These are phyloP conservation scores for Amanita polypyramis DNA, from an alignment of 768 basidiomycete species.

Conservation along the genomic window DNA sequence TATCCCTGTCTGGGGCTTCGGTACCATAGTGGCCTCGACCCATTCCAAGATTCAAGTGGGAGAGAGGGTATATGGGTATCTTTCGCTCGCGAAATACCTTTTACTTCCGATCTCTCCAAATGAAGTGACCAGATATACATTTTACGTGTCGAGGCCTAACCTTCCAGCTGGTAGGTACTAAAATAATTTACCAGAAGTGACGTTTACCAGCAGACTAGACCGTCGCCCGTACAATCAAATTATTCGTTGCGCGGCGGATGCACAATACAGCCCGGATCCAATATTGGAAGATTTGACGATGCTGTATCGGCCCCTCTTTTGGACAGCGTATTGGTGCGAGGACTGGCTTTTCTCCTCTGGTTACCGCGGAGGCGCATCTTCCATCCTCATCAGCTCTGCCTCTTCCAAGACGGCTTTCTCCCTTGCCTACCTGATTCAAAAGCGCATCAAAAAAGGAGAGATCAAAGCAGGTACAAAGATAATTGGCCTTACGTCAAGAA, in stretches of 20 bases:
- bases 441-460: constrained; percentile 27
- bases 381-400: constrained; percentile 55
- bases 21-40: constrained; percentile 39
- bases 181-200: neutral
- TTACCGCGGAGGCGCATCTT: constrained; percentile 37
- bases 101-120: constrained; percentile 38
- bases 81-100: constrained; percentile 50
- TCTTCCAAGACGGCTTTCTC: constrained; percentile 69
- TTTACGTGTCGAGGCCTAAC: constrained; percentile 51
- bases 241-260: constrained; percentile 45
- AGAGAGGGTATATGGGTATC: constrained; percentile 56
- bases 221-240: constrained; percentile 63
- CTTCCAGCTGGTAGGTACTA: constrained; percentile 40
- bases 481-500: constrained; percentile 50
- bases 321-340: constrained; percentile 70
- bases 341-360: constrained; percentile 48
- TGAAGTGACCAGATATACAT: constrained; percentile 42
- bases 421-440: constrained; percentile 47
- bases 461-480: constrained; percentile 22
- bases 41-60: constrained; percentile 37
- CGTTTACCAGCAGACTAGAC: constrained; percentile 22
- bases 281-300: constrained; percentile 51
- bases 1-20: constrained; percentile 69
- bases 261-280: constrained; percentile 38
- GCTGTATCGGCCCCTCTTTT: constrained; percentile 65